Base-by-base conservation (phyloP, 2,329 filamentous ascomycete genomes). In the Botrytis elliptica region DNA sequence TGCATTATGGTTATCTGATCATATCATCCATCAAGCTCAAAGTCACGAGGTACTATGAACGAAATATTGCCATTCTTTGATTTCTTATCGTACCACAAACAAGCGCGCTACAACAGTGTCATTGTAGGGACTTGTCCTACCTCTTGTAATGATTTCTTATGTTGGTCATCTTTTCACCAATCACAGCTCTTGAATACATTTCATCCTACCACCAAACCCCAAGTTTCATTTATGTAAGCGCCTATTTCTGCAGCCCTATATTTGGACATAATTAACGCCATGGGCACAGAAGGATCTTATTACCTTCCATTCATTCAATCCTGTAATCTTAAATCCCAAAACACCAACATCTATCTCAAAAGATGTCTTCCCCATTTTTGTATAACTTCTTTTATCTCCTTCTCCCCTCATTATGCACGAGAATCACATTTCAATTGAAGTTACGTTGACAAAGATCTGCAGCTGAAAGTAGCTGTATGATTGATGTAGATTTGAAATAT, bases 291-390 rank as follows among this genome's bases (percentile, higher is more conserved):
- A 57, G 44, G 46, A 72, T 66, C 49, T 59, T n/a, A 40, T 8
- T 57, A 57, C 29, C n/a, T 36, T 63, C 69, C 69, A 65, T 46
- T 66, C 16, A 36, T 42, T 29, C 57, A n/a, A 55, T 71, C 69
- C 69, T 71, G 44, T 22, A 71, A 65, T 71, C 52, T 71, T 65
- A 70, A 66, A 36, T 68, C 52, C 65, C 40, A 40, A 68, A 72
- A 33, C 52, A 29, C 29, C 33, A 72, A 68, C 52, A 40, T 38
- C 5, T 33, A 40, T 46, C 3, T 40, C 18, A 12, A 38, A 49
- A 25, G 40, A 42, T 57, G n/a, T 68, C 40, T 33, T 29, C 70
- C 25, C 18, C n/a, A 49, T 38, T 38, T 68, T 72, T 36, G 49
- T 72, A 72, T 52, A 68, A 68, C 22, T 20, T 49, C 40, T 36